Conservation (phyloP, 2,329 filamentous ascomycete species). For the Fusarium setosum region DNA sequence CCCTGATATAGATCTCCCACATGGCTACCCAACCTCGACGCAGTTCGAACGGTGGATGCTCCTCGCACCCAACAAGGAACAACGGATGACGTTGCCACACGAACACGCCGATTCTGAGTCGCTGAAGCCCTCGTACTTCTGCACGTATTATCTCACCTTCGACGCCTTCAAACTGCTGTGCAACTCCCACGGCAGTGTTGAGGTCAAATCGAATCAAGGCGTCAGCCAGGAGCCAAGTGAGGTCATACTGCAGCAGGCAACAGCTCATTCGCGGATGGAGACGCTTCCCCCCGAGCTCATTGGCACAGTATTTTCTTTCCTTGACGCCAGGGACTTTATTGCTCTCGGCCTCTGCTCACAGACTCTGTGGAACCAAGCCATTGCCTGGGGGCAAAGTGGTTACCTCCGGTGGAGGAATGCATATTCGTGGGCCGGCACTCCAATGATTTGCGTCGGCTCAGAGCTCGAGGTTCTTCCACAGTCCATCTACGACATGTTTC, state of each 20-base stretch:
- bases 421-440: slow-evolving; percentile 19
- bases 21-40: background rate
- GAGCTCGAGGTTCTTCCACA: background rate
- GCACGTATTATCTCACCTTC: background rate
- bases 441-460: slow-evolving; percentile 1
- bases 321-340: background rate
- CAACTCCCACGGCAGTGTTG: background rate
- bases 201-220: background rate
- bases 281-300: slow-evolving; percentile 5
- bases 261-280: background rate
- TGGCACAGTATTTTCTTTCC: background rate
- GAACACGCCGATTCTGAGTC: background rate
- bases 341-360: slow-evolving; percentile 11
- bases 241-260: background rate
- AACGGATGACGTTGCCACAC: background rate
- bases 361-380: background rate
- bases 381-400: background rate
- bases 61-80: background rate
- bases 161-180: slow-evolving; percentile 13
- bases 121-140: background rate
- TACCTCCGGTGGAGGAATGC: background rate
- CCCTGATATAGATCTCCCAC: background rate
- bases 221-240: accelerated
- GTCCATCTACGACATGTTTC: background rate
- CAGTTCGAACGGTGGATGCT: slow-evolving; percentile 10